phyloP scores from a whole-genome alignment of 331 rosid species.

The Pyrus hybrid region DNA sequence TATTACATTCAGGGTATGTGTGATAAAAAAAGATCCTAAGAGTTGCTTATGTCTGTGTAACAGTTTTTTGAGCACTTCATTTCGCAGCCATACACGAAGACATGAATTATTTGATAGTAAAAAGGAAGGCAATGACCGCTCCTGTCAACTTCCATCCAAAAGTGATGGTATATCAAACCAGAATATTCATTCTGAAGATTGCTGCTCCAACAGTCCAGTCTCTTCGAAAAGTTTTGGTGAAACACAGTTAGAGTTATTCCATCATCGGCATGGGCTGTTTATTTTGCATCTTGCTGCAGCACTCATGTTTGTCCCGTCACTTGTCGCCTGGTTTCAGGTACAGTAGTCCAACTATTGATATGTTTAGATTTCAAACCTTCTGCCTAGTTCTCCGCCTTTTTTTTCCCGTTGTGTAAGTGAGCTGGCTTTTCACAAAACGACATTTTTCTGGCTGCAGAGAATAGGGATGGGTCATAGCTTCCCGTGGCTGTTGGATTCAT shows the following conservation, averaged over 20 bases:
- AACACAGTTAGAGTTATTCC: slow-evolving; percentile 75
- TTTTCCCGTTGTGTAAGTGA: background rate
- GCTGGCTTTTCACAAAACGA: slow-evolving; percentile 9
- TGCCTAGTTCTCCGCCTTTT: background rate
- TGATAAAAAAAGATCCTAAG: slow-evolving; percentile 24
- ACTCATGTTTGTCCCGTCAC: slow-evolving; percentile 84
- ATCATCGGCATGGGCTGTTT: slow-evolving; percentile 87
- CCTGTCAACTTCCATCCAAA: slow-evolving; percentile 38
- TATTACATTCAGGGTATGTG: background rate
- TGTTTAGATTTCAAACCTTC: background rate
- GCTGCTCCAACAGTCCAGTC: slow-evolving; percentile 44
- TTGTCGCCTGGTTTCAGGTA: slow-evolving; percentile 94
- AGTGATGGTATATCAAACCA: slow-evolving; percentile 41
- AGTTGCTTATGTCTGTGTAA: slow-evolving; percentile 34
- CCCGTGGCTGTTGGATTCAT: slow-evolving; percentile 82
- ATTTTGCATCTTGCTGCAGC: slow-evolving; percentile 67
- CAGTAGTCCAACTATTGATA: background rate
- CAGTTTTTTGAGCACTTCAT: slow-evolving; percentile 82
- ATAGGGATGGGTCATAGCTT: slow-evolving; percentile 59
- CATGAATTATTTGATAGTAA: slow-evolving; percentile 34
- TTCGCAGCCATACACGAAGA: slow-evolving; percentile 51
- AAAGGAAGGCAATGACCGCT: slow-evolving; percentile 27
- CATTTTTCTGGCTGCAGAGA: slow-evolving; percentile 52
- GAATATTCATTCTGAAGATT: slow-evolving; percentile 41
- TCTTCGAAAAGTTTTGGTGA: slow-evolving; percentile 70